Evolutionary conservation across 805 yeast species (phyloP), one percentile per base, ranked within the genome.

Genomic region (Candida loeiensis): DNA sequence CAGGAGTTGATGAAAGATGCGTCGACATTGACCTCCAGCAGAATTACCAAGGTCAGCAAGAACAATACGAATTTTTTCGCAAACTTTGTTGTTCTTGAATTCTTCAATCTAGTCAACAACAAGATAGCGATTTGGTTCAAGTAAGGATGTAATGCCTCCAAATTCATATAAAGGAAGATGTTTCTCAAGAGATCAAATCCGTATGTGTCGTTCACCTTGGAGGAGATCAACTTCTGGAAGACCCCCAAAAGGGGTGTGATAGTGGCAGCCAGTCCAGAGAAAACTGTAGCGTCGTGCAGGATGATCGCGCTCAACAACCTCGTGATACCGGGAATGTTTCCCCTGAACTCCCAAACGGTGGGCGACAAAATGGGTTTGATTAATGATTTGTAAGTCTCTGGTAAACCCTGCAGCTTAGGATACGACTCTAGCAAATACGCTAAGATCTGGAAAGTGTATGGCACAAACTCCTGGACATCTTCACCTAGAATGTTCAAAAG

Each of bases 381-480:
- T 36, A 93, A 69, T 41, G 76, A 80, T 41, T 71, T 75, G 54
- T 79, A 86, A 21, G 79, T 68, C 1, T 65, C 73, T 1, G 97
- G 93, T 17, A 93, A 67, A 2, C 73, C 66, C 0, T 63, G 50
- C 1, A 59, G 46, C 3, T 45, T 49, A 3, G 85, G 85, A 30
- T 74, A 71, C 15, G 68, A 66, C 49, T 85, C 95, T 33, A 93
- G 69, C 47, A 86, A 61, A 56, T 67, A 88, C 1, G 97, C 82
- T 43, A 93, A 69, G n/a, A 93, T 73, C 66, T 93, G 99, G 63
- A 95, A 84, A 4, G 84, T 80, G 55, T 93, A 93, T 8, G 98
- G 97, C 13, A 86, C 80, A 57, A 93, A 93, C 64, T 93, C 99
- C 51, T 90, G 91, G 34, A 93, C 85, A 52, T 93, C 98, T 37